Conservation (phyloP, 1,284 basidiomycete species). For the Mycosarcoma mackinlayi region DNA sequence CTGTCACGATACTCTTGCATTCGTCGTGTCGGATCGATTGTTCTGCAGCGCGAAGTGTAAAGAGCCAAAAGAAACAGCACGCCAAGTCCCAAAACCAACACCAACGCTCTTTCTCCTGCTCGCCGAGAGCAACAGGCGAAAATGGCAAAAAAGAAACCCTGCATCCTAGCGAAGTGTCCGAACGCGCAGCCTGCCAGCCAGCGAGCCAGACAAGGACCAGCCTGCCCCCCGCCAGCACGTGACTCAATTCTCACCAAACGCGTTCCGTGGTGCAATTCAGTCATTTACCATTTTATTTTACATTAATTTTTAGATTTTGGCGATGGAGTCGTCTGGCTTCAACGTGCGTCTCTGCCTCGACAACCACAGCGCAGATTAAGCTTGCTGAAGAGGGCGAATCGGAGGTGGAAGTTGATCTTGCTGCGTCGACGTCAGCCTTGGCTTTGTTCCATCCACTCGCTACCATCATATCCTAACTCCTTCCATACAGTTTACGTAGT, state of each 20-base stretch:
- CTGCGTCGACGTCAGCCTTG: not conserved
- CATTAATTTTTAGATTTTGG: not conserved
- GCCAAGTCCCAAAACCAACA: not conserved
- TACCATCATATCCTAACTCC: not conserved
- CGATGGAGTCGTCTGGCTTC: not conserved
- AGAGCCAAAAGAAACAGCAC: not conserved
- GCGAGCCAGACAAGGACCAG: not conserved
- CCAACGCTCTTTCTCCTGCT: slow-evolving; percentile 1
- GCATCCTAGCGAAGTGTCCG: not conserved
- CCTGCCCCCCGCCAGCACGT: slow-evolving; percentile 5
- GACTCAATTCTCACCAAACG: not conserved
- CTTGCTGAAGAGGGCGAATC: slow-evolving; percentile 2
- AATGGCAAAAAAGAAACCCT: slow-evolving; percentile 2
- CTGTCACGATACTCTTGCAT: slow-evolving; percentile 5
- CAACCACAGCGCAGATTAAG: slow-evolving; percentile 2
- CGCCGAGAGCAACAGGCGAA: not conserved
- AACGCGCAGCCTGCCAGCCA: not conserved
- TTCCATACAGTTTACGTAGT: too few relatives aligned
- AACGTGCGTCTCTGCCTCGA: not conserved
- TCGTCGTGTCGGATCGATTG: not conserved
- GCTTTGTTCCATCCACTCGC: slow-evolving; percentile 7
- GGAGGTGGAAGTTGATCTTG: slow-evolving; percentile 15
- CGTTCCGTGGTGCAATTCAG: slow-evolving; percentile 5
- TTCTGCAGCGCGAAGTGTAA: slow-evolving; percentile 6
- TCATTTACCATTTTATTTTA: not conserved